Percentiles rank a stretch among this genome's conserved stretches.
Conservation (phyloP, 2,329 filamentous ascomycete genomes). For the Aspergillus ochraceus region DNA sequence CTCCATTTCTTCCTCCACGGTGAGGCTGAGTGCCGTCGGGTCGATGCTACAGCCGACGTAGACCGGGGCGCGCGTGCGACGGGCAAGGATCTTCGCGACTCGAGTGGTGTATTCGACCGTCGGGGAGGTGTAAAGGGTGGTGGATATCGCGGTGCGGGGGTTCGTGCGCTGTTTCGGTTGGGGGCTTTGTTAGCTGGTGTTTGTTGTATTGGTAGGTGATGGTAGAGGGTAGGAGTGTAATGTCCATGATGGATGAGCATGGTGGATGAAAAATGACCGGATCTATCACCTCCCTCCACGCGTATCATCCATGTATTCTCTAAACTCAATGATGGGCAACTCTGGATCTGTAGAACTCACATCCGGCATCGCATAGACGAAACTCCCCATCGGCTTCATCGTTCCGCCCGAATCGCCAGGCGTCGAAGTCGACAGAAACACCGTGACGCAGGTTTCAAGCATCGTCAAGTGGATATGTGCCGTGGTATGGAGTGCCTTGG, state of each 20-base stretch:
- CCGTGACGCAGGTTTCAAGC: constrained; percentile 52
- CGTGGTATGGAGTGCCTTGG: constrained; percentile 56
- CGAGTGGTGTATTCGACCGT: constrained; percentile 86
- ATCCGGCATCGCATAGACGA: constrained; percentile 91
- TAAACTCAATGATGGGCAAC: too few relatives aligned
- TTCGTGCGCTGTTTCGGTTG: constrained; percentile 35
- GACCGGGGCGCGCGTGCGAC: constrained; percentile 69
- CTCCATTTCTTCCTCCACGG: constrained; percentile 92
- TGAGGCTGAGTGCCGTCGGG: constrained; percentile 72
- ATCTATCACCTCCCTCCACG: background rate
- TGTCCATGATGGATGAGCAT: background rate
- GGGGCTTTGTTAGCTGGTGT: constrained; percentile 10
- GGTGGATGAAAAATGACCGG: background rate
- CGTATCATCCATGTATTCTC: too few relatives aligned
- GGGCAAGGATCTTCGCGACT: constrained; percentile 79
- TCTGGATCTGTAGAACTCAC: constrained; percentile 50
- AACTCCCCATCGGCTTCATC: constrained; percentile 70
- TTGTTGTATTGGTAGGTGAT: background rate
- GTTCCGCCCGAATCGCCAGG: constrained; percentile 41
- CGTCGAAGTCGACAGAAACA: constrained; percentile 59
- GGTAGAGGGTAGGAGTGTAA: background rate
- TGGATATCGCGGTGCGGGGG: constrained; percentile 63
- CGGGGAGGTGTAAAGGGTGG: constrained; percentile 71
- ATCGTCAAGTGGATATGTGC: constrained; percentile 61
- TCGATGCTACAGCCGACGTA: constrained; percentile 90